Base-by-base conservation (phyloP, 2,329 filamentous ascomycete species). In the Aspergillus chevalieri region DNA sequence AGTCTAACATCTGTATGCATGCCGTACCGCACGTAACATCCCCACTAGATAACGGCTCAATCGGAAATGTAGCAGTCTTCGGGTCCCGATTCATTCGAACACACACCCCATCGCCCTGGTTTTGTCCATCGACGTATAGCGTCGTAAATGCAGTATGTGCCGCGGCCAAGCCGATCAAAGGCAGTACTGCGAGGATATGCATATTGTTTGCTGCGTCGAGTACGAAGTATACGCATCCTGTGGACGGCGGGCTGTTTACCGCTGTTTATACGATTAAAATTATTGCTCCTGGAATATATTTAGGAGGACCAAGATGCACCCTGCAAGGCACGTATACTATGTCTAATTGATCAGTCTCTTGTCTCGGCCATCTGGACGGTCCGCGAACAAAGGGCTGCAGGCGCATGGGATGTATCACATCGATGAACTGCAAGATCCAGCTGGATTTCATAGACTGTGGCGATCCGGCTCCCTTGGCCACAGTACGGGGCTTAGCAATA, bases 21-120 rank as follows among this genome's bases (percentile, higher is more conserved):
- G 0, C 68, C 78, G 52, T 74, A 85, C 85, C 86, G 63, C 86
- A 90, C 34, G 84, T 84, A 81, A 89, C 85, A 53, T 83, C 81
- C 24, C 77, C 65, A 56, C 79, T 82, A 12, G 68, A 64, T 14
- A 89, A 65, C 52, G 79, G 74, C 3, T 70, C 69, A 47, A 89
- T 75, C 24, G 85, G 86, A 33, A 65, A 67, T 4, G 78, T 85
- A 45, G 79, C 75, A 0, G 73, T 78, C 6, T 66, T 64, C 3
- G 74, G 68, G 48, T 81, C 70, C 38, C 69, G 73, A 47, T 80
- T 80, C 79, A 86, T 85, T 39, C 86, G 83, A 46, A 90, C 78
- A 59, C 85, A 89, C 22, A 82, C 84, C 26, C 81, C 86, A 61
- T 87, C 82, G 52, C 86, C 86, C 67, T 89, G 82, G 58, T 79